Conservation (phyloP, 257 asterid genomes). For the Misopates orontium region DNA sequence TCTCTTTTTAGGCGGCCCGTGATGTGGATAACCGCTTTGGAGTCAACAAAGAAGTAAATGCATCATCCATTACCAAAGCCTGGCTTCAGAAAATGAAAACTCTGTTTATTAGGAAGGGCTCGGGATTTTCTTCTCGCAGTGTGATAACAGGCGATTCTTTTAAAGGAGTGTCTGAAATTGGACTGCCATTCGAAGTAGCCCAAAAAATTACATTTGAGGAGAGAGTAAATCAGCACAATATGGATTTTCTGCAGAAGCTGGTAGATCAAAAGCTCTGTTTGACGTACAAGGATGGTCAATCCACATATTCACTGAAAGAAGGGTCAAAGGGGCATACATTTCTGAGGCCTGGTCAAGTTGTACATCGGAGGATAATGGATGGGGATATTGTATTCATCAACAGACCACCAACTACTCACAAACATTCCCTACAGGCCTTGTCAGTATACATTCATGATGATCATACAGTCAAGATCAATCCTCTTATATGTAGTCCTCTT, state of each 20-base stretch:
- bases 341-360: conserved; percentile 88
- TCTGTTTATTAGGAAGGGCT: conserved; percentile 88
- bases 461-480: conserved; percentile 93
- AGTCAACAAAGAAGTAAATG: conserved; percentile 61
- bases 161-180: conserved; percentile 89
- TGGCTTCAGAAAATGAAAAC: conserved; percentile 99
- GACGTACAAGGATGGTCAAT: conserved; percentile 73
- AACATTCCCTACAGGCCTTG: conserved; percentile 91
- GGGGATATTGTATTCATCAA: conserved; percentile 92
- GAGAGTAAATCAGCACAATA: conserved; percentile 79
- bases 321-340: conserved; percentile 95
- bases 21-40: conserved; percentile 91
- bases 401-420: conserved; percentile 97
- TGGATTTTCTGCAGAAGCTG: conserved; percentile 69
- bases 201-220: conserved; percentile 90
- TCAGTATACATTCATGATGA: conserved; percentile 82
- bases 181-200: conserved; percentile 87
- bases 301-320: conserved; percentile 80
- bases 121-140: conserved; percentile 96
- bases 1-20: conserved; percentile 70
- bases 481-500: conserved; percentile 89
- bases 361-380: conserved; percentile 89
- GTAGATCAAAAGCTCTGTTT: conserved; percentile 87
- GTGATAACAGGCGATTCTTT: conserved; percentile 95
- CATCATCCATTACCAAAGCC: conserved; percentile 74